Evolutionary conservation across 1,284 basidiomycete species (phyloP).

Genomic region (Fomes fomentarius): DNA sequence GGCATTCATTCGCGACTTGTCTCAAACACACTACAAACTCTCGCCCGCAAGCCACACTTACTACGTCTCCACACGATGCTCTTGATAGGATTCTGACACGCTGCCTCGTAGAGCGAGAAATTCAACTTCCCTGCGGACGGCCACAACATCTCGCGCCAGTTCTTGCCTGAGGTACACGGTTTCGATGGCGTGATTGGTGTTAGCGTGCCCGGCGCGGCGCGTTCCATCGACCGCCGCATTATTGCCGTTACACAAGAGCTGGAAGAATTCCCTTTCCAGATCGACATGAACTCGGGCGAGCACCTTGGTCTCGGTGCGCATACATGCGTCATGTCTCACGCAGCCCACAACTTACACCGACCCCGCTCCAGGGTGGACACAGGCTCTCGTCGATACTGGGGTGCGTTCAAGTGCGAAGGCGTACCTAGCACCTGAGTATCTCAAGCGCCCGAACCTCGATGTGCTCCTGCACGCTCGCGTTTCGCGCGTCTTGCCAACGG

Average conservation of each 20-base stretch:
- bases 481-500: background rate
- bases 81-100: too few species aligned
- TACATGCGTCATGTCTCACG: too few species aligned
- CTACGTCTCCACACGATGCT: too few species aligned
- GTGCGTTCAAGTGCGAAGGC: conserved; percentile 32
- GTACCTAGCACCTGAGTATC: conserved; percentile 22
- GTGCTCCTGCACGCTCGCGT: conserved; percentile 1
- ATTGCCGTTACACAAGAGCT: conserved; percentile 28
- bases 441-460: background rate
- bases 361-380: conserved; percentile 26
- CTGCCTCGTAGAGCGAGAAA: conserved; percentile 35
- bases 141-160: conserved; percentile 30
- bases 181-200: conserved; percentile 27
- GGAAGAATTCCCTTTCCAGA: conserved; percentile 28
- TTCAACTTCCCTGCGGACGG: conserved; percentile 29
- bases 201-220: conserved; percentile 30
- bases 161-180: conserved; percentile 29
- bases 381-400: conserved; percentile 30
- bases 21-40: too few species aligned
- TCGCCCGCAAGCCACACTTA: too few species aligned
- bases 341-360: too few species aligned
- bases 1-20: too few species aligned
- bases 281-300: conserved; percentile 35
- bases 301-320: conserved; percentile 36
- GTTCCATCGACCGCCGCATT: conserved; percentile 26